Base-by-base conservation (phyloP, 768 basidiomycete genomes). In the Phanerodontia chrysosporium region DNA sequence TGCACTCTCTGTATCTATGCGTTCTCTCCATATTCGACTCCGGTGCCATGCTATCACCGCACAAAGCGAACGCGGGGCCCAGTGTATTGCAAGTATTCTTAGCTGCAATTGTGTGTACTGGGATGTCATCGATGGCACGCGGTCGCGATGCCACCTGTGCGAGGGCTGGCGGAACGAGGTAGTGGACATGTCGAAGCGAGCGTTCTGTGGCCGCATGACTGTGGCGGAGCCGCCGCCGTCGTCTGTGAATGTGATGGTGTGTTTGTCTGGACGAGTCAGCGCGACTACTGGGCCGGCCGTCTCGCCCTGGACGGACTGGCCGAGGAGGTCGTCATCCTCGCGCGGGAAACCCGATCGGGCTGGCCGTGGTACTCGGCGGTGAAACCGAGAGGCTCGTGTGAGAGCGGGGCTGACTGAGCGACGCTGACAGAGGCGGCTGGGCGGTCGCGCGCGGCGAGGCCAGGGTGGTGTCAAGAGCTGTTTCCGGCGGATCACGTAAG, bases 1-100 rank as follows among this genome's bases (percentile, higher is more conserved):
- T 51, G 48, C 63, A 58, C 61, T 63, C 58, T 61, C 61, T 67
- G 62, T 58, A 61, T 63, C 59, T 67, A 65, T 67, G 66, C 64
- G 51, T 51, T 51, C 51, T 51, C 51, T 42, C 39, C 39, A 42
- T 51, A 51, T 58, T 42, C 48, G 28, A 48, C 21, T 29, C 27
- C 48, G 57, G 35, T 51, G 57, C 25, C 57, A 58, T 49, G n/a
- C 48, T 25, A 56, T 39, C 52, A 36, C 52, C 35, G 52, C 52
- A 30, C 35, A 13, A 32, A 36, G 21, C 36, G 39, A 42, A 53
- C 52, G 52, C 52, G 52, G 52, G 52, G 35, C 52, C 52, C 30
- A 42, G 52, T 53, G 16, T 42, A 53, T 53, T 42, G 52, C 52
- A 42, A 53, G 52, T 32, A 27, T 53, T 24, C 32, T 35, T 35